These are phyloP conservation scores for Rhinocladiella mackenziei DNA, from an alignment of 2,329 filamentous ascomycete genomes.

Conservation along the genomic window DNA sequence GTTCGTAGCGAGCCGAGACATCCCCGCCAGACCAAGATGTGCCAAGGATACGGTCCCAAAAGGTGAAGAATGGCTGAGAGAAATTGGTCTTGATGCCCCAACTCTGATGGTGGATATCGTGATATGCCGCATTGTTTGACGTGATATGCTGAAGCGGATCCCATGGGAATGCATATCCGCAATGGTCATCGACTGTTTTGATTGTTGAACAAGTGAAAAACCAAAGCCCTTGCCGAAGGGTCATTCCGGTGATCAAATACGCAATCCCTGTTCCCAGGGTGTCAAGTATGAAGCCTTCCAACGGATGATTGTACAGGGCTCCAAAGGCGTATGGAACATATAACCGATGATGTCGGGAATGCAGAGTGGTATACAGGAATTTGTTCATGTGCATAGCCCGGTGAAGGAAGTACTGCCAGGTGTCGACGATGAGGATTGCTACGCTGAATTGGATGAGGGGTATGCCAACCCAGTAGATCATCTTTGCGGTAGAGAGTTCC, in stretches of 20 bases:
- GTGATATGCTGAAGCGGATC: conserved; percentile 89
- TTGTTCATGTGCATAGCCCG: conserved; percentile 96
- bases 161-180: conserved; percentile 92
- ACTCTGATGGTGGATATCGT: conserved; percentile 97
- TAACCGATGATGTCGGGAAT: conserved; percentile 91
- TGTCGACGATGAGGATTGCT: conserved; percentile 76
- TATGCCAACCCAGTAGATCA: conserved; percentile 73
- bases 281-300: conserved; percentile 91
- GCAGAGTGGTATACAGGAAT: conserved; percentile 80
- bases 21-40: conserved; percentile 77
- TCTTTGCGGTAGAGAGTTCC: conserved; percentile 71
- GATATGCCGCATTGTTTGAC: conserved; percentile 92
- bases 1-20: conserved; percentile 56
- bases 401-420: conserved; percentile 98
- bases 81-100: conserved; percentile 84
- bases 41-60: conserved; percentile 80
- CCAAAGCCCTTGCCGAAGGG: conserved; percentile 76
- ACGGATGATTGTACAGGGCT: conserved; percentile 91
- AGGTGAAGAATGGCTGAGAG: conserved; percentile 66
- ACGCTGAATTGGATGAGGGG: conserved; percentile 72
- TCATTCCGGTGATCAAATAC: conserved; percentile 78
- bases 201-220: conserved; percentile 87
- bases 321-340: conserved; percentile 98
- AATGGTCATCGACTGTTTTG: conserved; percentile 98
- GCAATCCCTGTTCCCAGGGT: conserved; percentile 80